Conservation (phyloP, 805 yeast species). For the Wickerhamomyces silvicola region DNA sequence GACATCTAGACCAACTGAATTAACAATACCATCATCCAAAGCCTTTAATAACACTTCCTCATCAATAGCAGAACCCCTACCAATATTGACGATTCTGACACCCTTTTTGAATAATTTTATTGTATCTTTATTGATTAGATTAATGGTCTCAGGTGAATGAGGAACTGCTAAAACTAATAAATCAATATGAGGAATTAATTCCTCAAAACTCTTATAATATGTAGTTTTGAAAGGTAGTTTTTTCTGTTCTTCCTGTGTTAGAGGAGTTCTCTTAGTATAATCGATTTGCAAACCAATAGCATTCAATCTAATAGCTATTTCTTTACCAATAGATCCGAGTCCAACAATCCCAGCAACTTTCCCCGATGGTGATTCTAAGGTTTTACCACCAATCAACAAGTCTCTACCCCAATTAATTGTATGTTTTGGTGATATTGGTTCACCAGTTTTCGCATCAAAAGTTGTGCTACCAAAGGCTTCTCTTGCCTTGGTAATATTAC, state of each 20-base stretch:
- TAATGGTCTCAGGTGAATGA: constrained; percentile 48
- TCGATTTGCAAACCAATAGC: constrained; percentile 60
- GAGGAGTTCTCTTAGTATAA: constrained; percentile 50
- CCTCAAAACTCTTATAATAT: constrained; percentile 40
- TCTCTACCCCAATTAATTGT: constrained; percentile 34
- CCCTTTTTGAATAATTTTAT: constrained; percentile 45
- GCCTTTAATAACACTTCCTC: constrained; percentile 61
- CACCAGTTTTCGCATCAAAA: constrained; percentile 28
- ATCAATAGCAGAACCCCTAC: constrained; percentile 65
- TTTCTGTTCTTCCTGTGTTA: constrained; percentile 29
- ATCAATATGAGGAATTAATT: constrained; percentile 38
- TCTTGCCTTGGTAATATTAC: constrained; percentile 42
- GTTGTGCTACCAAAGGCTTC: constrained; percentile 26
- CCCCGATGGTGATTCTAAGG: constrained; percentile 46
- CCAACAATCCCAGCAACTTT: constrained; percentile 63
- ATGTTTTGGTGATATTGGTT: constrained; percentile 21
- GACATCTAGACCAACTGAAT: constrained; percentile 70
- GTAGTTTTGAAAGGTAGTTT: constrained; percentile 38
- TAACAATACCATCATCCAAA: constrained; percentile 50
- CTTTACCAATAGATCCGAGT: constrained; percentile 68
- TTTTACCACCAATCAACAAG: constrained; percentile 39
- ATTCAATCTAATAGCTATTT: constrained; percentile 49
- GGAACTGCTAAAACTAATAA: constrained; percentile 65
- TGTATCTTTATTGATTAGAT: constrained; percentile 44
- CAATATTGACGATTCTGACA: constrained; percentile 63